phyloP scores from a whole-genome alignment of 2,329 filamentous ascomycete genomes.

The Sarocladiaceae sp. region DNA sequence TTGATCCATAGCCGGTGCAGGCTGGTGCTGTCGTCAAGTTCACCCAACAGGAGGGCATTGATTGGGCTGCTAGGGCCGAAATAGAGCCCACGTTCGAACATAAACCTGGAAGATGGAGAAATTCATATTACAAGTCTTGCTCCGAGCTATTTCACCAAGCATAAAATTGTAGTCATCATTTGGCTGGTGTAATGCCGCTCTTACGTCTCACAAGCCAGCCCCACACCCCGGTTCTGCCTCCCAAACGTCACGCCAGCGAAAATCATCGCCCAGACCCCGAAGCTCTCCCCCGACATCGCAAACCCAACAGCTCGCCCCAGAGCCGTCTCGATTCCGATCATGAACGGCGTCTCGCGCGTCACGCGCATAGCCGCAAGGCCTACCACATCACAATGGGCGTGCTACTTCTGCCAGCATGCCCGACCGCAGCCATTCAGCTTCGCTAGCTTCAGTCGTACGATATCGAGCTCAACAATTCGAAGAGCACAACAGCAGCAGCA shows the following conservation, averaged over 20 bases:
- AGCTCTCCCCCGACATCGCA: not conserved
- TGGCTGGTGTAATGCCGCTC: not conserved
- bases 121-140: no score
- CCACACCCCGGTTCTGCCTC: slow-evolving; percentile 10
- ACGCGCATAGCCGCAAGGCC: slow-evolving; percentile 25
- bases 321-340: slow-evolving; percentile 17
- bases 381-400: slow-evolving; percentile 27
- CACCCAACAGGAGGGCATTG: no score
- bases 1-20: no score
- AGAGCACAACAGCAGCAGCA: slow-evolving; percentile 21
- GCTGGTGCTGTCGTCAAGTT: no score
- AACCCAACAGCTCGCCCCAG: not conserved
- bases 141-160: no score
- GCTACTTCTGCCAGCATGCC: slow-evolving; percentile 32
- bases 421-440: slow-evolving; percentile 21
- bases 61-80: no score
- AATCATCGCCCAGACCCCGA: not conserved
- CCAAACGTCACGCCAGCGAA: slow-evolving; percentile 7
- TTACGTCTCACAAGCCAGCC: not conserved
- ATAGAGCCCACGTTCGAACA: no score
- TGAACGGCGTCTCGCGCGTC: slow-evolving; percentile 36
- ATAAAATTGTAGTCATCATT: no score
- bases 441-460: slow-evolving; percentile 24
- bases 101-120: no score
- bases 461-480: slow-evolving; percentile 24